Evolutionary conservation across 192 early-diverging fungal genomes (phyloP).

Genomic region (Coemansia sp.): DNA sequence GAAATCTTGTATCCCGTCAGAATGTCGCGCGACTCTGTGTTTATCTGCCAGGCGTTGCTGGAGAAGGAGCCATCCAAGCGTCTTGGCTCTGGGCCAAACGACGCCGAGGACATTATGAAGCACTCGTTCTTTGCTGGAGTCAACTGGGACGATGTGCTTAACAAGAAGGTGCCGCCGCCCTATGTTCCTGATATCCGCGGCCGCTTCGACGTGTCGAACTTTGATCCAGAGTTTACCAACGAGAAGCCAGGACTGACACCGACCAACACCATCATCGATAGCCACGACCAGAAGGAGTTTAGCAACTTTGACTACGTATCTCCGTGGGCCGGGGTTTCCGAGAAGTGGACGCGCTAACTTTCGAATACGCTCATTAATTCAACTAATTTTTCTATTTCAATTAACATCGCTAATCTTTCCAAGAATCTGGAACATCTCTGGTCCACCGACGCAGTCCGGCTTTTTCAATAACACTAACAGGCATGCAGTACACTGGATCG

Average conservation of each 20-base stretch:
- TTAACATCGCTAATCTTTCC: slow-evolving; percentile 13
- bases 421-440: slow-evolving; percentile 22
- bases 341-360: slow-evolving; percentile 50
- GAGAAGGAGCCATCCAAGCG: slow-evolving; percentile 85
- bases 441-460: slow-evolving; percentile 46
- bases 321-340: slow-evolving; percentile 71
- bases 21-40: slow-evolving; percentile 91
- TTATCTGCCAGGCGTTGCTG: slow-evolving; percentile 85
- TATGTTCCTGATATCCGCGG: slow-evolving; percentile 80
- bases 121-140: slow-evolving; percentile 94
- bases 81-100: slow-evolving; percentile 76
- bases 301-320: slow-evolving; percentile 89
- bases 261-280: slow-evolving; percentile 75
- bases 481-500: slow-evolving; percentile 92
- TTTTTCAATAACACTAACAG: slow-evolving; percentile 58
- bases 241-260: slow-evolving; percentile 93
- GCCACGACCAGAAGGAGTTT: slow-evolving; percentile 91
- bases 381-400: not conserved
- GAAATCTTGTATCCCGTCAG: slow-evolving; percentile 93
- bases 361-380: not conserved
- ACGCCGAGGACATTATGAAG: slow-evolving; percentile 90
- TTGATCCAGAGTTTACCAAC: slow-evolving; percentile 97
- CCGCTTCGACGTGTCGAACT: slow-evolving; percentile 92
- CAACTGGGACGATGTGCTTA: slow-evolving; percentile 95
- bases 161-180: slow-evolving; percentile 83